Evolutionary conservation across 257 asterid species (phyloP).

Genomic region (Capsicum baccatum): DNA sequence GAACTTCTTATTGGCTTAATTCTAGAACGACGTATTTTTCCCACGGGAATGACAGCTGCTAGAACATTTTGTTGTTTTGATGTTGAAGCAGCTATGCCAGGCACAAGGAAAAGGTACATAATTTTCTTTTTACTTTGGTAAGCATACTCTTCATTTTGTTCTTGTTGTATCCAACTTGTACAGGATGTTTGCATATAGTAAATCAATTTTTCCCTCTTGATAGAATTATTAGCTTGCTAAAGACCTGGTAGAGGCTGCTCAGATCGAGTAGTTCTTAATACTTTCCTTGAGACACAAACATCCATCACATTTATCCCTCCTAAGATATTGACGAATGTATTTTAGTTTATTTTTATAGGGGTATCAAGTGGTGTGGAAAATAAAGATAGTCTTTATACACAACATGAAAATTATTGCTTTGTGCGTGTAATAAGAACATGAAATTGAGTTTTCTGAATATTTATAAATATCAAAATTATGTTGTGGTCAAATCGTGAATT

Average conservation of each 20-base stretch:
- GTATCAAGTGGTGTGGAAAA: too few relatives aligned
- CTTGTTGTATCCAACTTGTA: not conserved
- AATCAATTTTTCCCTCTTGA: not conserved
- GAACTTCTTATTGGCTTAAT: slow-evolving; percentile 26
- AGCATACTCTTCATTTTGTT: slow-evolving; percentile 5
- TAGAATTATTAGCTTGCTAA: slow-evolving; percentile 96
- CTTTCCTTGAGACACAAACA: slow-evolving; percentile 72
- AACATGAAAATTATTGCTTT: not conserved
- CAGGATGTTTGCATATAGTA: not conserved
- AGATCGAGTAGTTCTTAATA: slow-evolving; percentile 69
- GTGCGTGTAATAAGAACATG: too few relatives aligned
- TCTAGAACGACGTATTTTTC: slow-evolving; percentile 76
- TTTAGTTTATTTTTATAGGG: not conserved
- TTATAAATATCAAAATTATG: not conserved
- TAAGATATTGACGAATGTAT: slow-evolving; percentile 49
- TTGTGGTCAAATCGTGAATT: not conserved
- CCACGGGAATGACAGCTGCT: slow-evolving; percentile 86
- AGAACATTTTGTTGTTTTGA: slow-evolving; percentile 73
- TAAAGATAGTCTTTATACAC: too few relatives aligned
- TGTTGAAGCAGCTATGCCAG: slow-evolving; percentile 58
- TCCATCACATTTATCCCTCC: slow-evolving; percentile 50
- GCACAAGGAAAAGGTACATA: slow-evolving; percentile 84
- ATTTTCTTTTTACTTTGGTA: slow-evolving; percentile 68
- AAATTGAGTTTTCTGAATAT: not conserved
- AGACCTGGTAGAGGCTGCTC: slow-evolving; percentile 89